These are phyloP conservation scores for Tilletiopsis washingtonensis DNA, from an alignment of 1,284 basidiomycete species.

Conservation along the genomic window DNA sequence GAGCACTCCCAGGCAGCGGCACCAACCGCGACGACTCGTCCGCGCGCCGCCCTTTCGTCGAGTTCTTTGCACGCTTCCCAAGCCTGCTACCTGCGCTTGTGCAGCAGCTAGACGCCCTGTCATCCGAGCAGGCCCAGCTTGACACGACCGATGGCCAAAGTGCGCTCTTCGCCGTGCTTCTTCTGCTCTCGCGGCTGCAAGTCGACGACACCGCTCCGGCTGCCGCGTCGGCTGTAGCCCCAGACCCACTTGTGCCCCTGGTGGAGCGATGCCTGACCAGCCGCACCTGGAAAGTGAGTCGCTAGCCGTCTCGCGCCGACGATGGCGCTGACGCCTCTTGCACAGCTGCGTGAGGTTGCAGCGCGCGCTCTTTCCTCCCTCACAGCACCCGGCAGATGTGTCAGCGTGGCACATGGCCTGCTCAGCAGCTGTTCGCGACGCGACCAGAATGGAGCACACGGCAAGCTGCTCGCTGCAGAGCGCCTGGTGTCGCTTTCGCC, in stretches of 20 bases:
- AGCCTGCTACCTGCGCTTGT: conserved; percentile 8
- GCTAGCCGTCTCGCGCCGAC: not conserved
- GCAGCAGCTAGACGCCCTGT: not conserved
- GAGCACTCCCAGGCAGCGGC: conserved; percentile 31
- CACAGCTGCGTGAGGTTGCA: conserved; percentile 5
- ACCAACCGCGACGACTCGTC: conserved; percentile 25
- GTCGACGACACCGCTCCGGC: conserved; percentile 9
- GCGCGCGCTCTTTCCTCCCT: not conserved
- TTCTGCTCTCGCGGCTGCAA: conserved; percentile 33
- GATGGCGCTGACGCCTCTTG: not conserved
- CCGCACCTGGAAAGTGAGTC: conserved; percentile 29
- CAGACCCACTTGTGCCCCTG: conserved; percentile 8
- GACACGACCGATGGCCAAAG: conserved; percentile 1
- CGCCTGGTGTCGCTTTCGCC: too few relatives aligned
- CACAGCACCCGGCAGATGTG: not conserved
- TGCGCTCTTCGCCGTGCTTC: conserved; percentile 28
- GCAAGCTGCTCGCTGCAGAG: conserved; percentile 17
- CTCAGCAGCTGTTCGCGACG: not conserved
- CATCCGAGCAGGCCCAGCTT: not conserved
- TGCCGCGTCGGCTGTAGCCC: conserved; percentile 5
- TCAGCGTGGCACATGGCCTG: not conserved
- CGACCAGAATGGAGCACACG: conserved; percentile 32
- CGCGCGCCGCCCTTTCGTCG: conserved; percentile 18
- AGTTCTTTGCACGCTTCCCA: conserved; percentile 24
- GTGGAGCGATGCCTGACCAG: conserved; percentile 20